These are phyloP conservation scores for Rhodotorula sp. DNA, from an alignment of 1,284 basidiomycete genomes.

Conservation along the genomic window DNA sequence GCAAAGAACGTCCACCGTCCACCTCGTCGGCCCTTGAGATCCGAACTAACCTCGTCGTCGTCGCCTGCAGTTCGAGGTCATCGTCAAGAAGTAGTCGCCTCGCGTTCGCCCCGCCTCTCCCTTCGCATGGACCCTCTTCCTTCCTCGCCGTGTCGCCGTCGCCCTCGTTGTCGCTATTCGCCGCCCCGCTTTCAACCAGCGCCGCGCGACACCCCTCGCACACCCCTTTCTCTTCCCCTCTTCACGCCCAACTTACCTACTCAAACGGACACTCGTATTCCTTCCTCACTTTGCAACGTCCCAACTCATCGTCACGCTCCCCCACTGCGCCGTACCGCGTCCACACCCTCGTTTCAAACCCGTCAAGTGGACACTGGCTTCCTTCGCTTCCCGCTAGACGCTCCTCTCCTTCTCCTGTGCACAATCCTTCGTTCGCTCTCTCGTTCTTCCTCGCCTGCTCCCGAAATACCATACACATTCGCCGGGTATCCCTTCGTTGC, in stretches of 20 bases:
- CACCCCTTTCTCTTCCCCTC: background rate
- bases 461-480: background rate
- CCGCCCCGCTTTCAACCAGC: background rate
- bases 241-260: background rate
- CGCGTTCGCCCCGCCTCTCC: too few relatives aligned
- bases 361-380: too few relatives aligned
- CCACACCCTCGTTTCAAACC: too few relatives aligned
- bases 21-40: background rate
- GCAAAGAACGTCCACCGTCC: conserved; percentile 13
- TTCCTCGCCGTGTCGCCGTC: background rate
- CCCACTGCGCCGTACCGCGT: too few relatives aligned
- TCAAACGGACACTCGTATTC: background rate
- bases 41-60: background rate
- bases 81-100: conserved; percentile 35
- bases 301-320: background rate
- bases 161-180: too few relatives aligned
- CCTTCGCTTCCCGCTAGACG: too few relatives aligned
- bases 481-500: too few relatives aligned
- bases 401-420: background rate
- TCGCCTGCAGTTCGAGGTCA: conserved; percentile 26
- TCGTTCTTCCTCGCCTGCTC: background rate
- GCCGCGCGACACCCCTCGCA: background rate
- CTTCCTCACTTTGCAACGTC: background rate
- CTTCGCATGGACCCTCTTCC: background rate
- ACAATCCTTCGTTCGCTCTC: background rate